Percentiles rank a stretch among this genome's conserved stretches.
Evolutionary conservation across 805 yeast genomes (phyloP).

Genomic region (Saccharomycodes ludwigii): DNA sequence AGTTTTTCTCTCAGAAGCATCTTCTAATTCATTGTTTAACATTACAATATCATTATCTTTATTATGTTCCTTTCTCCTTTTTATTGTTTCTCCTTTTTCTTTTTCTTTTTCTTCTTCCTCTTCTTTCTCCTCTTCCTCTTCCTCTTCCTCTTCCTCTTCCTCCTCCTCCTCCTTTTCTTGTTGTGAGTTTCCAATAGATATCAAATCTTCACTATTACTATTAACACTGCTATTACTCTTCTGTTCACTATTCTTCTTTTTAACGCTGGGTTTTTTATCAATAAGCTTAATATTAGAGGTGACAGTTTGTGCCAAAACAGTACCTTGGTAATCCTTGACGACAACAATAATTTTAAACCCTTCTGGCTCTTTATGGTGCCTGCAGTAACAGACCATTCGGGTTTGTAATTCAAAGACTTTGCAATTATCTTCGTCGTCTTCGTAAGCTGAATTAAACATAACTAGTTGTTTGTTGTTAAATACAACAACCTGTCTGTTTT

Average conservation of each 20-base stretch:
- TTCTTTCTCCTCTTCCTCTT: too few species aligned
- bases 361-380: slow-evolving; percentile 82
- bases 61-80: too few species aligned
- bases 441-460: slow-evolving; percentile 20
- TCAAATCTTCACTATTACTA: too few species aligned
- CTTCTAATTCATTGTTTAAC: too few species aligned
- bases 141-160: too few species aligned
- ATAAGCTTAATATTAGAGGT: slow-evolving; percentile 79
- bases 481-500: slow-evolving; percentile 71
- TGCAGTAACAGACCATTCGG: slow-evolving; percentile 87
- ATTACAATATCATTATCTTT: too few species aligned
- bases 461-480: slow-evolving; percentile 86
- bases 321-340: slow-evolving; percentile 46
- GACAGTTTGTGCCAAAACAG: slow-evolving; percentile 57
- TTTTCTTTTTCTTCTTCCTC: too few species aligned
- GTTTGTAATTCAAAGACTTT: slow-evolving; percentile 40
- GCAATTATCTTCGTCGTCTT: slow-evolving; percentile 14
- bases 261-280: slow-evolving; percentile 64
- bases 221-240: too few species aligned
- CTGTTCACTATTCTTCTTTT: background rate
- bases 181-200: too few species aligned
- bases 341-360: slow-evolving; percentile 72
- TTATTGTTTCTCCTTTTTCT: too few species aligned
- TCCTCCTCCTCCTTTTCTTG: too few species aligned
- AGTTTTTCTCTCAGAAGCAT: too few species aligned